Conservation (phyloP, 352 stramenopile genomes). For the Globisporangium cystogenes region DNA sequence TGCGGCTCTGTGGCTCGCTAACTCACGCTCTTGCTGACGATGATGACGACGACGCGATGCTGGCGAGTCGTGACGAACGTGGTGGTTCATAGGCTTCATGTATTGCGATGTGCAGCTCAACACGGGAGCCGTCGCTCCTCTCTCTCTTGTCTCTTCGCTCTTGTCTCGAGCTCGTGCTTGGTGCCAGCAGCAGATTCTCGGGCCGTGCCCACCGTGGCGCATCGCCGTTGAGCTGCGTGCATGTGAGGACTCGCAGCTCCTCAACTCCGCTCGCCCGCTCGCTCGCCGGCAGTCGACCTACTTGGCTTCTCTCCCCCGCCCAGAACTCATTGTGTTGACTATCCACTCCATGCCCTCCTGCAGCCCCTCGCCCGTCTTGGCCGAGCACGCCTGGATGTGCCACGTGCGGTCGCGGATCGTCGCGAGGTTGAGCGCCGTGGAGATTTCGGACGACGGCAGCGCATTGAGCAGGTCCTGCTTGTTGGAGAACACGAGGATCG, state of each 20-base stretch:
- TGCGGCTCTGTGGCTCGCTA: no score
- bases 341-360: conserved; percentile 88
- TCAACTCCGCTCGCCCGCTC: background rate
- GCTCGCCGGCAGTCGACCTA: conserved; percentile 14
- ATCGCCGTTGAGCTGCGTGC: background rate
- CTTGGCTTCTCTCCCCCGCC: conserved; percentile 62
- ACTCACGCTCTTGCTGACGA: no score
- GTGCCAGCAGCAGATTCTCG: background rate
- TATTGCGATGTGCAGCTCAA: background rate
- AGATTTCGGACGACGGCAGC: conserved; percentile 86
- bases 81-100: background rate
- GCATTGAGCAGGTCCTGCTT: conserved; percentile 95
- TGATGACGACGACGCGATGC: no score
- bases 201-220: background rate
- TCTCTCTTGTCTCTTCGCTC: no score
- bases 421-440: conserved; percentile 86
- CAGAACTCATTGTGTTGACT: conserved; percentile 73
- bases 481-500: conserved; percentile 95
- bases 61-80: no score
- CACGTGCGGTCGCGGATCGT: conserved; percentile 87
- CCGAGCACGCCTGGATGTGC: conserved; percentile 89
- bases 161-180: background rate
- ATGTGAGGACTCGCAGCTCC: no score
- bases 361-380: conserved; percentile 87
- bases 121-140: background rate